Evolutionary conservation across 768 basidiomycete species (phyloP).

Genomic region (Obba rivulosa): DNA sequence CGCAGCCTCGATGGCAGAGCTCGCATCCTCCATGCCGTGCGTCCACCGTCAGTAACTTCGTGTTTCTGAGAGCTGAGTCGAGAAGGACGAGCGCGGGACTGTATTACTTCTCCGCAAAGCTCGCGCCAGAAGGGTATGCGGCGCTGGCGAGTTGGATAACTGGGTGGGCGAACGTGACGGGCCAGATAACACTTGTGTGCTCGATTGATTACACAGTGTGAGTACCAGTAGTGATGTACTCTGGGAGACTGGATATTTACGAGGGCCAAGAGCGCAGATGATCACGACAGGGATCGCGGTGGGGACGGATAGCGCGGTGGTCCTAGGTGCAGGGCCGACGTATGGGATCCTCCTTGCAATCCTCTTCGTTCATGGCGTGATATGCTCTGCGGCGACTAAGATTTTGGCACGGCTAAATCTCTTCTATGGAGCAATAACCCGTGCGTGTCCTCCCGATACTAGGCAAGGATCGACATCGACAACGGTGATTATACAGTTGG

Average conservation of each 20-base stretch:
- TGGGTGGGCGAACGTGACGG: constrained; percentile 71
- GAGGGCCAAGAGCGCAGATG: constrained; percentile 62
- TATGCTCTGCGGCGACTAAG: constrained; percentile 67
- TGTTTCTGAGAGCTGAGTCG: background rate
- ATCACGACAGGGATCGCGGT: constrained; percentile 67
- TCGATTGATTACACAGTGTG: constrained; percentile 68
- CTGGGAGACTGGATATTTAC: background rate
- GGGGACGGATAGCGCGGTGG: constrained; percentile 43
- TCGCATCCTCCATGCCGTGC: constrained; percentile 72
- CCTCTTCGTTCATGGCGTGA: constrained; percentile 56
- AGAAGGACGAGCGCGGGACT: constrained; percentile 71
- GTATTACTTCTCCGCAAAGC: constrained; percentile 73
- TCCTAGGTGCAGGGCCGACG: constrained; percentile 52
- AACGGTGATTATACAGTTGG: constrained; percentile 38
- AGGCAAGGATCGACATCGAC: background rate
- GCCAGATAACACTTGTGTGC: constrained; percentile 63
- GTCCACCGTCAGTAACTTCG: constrained; percentile 20
- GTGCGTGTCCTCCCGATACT: constrained; percentile 26
- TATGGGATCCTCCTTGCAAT: constrained; percentile 64
- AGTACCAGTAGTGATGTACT: constrained; percentile 5
- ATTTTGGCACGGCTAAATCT: constrained; percentile 61
- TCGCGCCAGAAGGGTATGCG: constrained; percentile 56
- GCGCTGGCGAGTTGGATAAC: constrained; percentile 63
- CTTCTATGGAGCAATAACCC: constrained; percentile 59
- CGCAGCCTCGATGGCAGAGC: constrained; percentile 64